Conservation (phyloP, 176 grass and related monocot genomes). For the Pontederia crassipes region DNA sequence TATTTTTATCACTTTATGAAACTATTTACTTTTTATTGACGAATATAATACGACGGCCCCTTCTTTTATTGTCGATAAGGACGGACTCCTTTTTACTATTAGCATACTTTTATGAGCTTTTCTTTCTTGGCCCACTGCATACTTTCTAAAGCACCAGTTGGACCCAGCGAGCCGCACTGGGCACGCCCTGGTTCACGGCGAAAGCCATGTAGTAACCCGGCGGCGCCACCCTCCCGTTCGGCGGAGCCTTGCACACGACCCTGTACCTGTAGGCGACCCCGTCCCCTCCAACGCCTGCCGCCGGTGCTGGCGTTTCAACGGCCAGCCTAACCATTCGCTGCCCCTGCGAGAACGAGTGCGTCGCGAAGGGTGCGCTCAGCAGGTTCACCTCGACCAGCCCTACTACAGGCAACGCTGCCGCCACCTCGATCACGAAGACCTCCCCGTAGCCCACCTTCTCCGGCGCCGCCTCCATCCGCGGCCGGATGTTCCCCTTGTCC, state of each 20-base stretch:
- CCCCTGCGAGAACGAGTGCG: slow-evolving; percentile 27
- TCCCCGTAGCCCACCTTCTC: slow-evolving; percentile 13
- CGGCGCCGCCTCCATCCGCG: neutral
- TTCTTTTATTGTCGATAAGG: too few species aligned
- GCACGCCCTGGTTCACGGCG: slow-evolving; percentile 17
- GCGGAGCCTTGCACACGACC: neutral
- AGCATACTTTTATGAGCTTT: too few species aligned
- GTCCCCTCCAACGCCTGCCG: neutral
- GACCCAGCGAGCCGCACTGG: slow-evolving; percentile 15
- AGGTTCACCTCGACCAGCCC: slow-evolving; percentile 15
- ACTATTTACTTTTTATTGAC: too few species aligned
- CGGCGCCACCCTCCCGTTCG: slow-evolving; percentile 21
- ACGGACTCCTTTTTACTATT: too few species aligned
- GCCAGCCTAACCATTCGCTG: slow-evolving; percentile 15
- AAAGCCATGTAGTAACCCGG: slow-evolving; percentile 24
- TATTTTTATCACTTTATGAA: too few species aligned
- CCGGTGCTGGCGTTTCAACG: neutral
- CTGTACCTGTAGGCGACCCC: neutral
- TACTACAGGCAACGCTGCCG: slow-evolving; percentile 6
- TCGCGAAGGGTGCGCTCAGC: slow-evolving; percentile 20
- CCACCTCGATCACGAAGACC: slow-evolving; percentile 9
- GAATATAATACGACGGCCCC: too few species aligned
- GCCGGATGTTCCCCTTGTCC: slow-evolving; percentile 11
- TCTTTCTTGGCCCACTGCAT: too few species aligned
- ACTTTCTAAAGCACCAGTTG: slow-evolving; percentile 8